Evolutionary conservation across 768 basidiomycete genomes (phyloP), one percentile per base, ranked within the genome.

Genomic region (Omphalotus guepiniiformis): DNA sequence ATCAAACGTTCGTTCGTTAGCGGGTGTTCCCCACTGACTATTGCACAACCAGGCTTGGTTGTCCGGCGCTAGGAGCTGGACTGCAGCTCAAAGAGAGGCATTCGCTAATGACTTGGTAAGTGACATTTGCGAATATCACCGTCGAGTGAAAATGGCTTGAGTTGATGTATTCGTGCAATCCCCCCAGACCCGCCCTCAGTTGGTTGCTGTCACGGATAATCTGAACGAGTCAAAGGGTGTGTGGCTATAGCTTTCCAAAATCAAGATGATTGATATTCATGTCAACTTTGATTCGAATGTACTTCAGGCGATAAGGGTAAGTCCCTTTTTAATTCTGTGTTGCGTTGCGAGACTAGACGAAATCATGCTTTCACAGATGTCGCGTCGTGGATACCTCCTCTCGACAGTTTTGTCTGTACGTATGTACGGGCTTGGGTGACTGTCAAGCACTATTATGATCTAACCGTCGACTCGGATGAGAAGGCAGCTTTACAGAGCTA

Each of bases 361-460:
- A 49, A 30, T 3, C 23, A n/a, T n/a, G n/a, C 22, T 19, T 37
- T 29, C 27, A 6, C 39, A 70, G 79, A 79, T 58, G 65, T 68
- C n/a, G 71, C 78, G 3, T 47, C 65, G n/a, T 82, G 73, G 72
- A 61, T 78, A 34, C 75, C 75, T 12, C 74, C 78, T 34, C 60
- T 75, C n/a, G 57, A 56, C 4, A 71, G 70, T 55, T 80, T 65
- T 57, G 57, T 64, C 9, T 80, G 79, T 64, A 76, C 70, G 4
- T 80, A 80, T 46, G 69, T 71, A 25, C 69, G 73, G 7, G 77
- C 79, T 8, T 81, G 74, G 74, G 67, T 80, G 13, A 59, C 69
- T 35, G 73, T 76, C 45, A 82, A 82, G 61, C 61, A 75, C 52
- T 71, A 61, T 53, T 82, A 78, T 53, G 47, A 42, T 27, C 65